A percentile compares a stretch with the other conserved stretches of the same genome.
phyloP scores from a whole-genome alignment of 306 rosid genomes.

The Cicer chorassanicum region DNA sequence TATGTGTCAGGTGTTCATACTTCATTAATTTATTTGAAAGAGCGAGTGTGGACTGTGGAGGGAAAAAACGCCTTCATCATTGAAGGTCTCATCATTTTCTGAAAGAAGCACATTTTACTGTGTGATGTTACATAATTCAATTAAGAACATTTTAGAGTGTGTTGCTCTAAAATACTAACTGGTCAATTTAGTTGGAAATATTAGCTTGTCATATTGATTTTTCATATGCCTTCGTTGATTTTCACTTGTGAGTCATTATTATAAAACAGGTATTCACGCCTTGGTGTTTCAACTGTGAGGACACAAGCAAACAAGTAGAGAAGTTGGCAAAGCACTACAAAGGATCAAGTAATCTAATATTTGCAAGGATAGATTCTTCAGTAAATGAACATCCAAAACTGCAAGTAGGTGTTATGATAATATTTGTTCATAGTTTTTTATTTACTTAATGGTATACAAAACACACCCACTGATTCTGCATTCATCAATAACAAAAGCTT shows the following conservation, averaged over 20 bases:
- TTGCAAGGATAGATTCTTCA: conserved; percentile 80
- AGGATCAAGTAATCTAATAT: conserved; percentile 62
- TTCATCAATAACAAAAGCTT: background rate
- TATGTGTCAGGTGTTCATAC: conserved; percentile 2
- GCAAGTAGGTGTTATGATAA: conserved; percentile 56
- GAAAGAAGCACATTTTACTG: background rate
- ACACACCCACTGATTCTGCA: background rate
- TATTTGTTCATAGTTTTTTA: conserved; percentile 1
- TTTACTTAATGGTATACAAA: conserved; percentile 2
- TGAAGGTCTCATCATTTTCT: conserved; percentile 30
- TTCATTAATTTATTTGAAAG: background rate
- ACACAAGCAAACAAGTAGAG: conserved; percentile 78
- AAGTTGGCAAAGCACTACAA: conserved; percentile 93
- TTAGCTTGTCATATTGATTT: background rate
- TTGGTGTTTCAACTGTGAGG: conserved; percentile 89
- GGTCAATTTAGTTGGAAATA: background rate
- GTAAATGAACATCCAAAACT: conserved; percentile 86
- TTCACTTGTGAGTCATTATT: conserved; percentile 27
- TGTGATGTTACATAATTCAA: background rate
- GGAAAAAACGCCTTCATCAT: background rate
- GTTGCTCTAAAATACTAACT: background rate
- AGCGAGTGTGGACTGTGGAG: background rate
- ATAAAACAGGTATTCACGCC: conserved; percentile 81
- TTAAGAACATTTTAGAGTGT: background rate
- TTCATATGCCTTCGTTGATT: conserved; percentile 32